phyloP scores from a whole-genome alignment of 2,329 filamentous ascomycete genomes.

The Stylonectria norvegica region DNA sequence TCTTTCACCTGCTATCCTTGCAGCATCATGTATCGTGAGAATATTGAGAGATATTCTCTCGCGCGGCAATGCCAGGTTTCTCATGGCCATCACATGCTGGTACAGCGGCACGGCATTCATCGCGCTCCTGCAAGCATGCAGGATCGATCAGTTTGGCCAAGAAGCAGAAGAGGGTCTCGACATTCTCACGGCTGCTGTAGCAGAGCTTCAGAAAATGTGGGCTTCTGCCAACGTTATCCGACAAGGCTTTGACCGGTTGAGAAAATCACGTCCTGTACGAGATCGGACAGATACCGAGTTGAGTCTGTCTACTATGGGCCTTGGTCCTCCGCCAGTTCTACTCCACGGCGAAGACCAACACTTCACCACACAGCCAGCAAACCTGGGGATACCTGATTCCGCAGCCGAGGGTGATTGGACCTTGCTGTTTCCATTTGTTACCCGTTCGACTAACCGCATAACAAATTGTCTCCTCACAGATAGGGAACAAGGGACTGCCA shows the following conservation, averaged over 20 bases:
- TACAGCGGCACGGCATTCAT: slow-evolving; percentile 41
- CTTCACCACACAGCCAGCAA: not conserved
- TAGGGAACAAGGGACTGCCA: slow-evolving; percentile 14
- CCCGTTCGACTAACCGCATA: slow-evolving; percentile 14
- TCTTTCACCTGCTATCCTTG: slow-evolving; percentile 15
- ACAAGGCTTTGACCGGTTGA: slow-evolving; percentile 19
- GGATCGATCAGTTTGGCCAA: slow-evolving; percentile 16
- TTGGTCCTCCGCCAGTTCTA: too few relatives aligned
- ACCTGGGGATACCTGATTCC: not conserved
- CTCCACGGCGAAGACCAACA: slow-evolving; percentile 2
- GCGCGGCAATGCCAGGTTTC: slow-evolving; percentile 37
- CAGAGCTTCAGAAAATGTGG: slow-evolving; percentile 21
- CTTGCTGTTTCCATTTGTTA: slow-evolving; percentile 18
- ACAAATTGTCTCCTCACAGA: slow-evolving; percentile 16
- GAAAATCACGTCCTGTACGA: slow-evolving; percentile 9
- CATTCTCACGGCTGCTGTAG: slow-evolving; percentile 17
- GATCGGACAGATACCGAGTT: too few relatives aligned
- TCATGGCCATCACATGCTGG: slow-evolving; percentile 43
- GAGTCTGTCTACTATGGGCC: too few relatives aligned
- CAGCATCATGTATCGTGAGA: slow-evolving; percentile 19
- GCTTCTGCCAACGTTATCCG: slow-evolving; percentile 20
- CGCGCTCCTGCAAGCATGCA: slow-evolving; percentile 36
- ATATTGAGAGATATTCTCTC: slow-evolving; percentile 35
- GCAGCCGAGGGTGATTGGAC: slow-evolving; percentile 15
- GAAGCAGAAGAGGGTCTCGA: slow-evolving; percentile 19